These are phyloP conservation scores for Colletotrichum lindemuthianum DNA, from an alignment of 2,329 filamentous ascomycete genomes.

Conservation along the genomic window DNA sequence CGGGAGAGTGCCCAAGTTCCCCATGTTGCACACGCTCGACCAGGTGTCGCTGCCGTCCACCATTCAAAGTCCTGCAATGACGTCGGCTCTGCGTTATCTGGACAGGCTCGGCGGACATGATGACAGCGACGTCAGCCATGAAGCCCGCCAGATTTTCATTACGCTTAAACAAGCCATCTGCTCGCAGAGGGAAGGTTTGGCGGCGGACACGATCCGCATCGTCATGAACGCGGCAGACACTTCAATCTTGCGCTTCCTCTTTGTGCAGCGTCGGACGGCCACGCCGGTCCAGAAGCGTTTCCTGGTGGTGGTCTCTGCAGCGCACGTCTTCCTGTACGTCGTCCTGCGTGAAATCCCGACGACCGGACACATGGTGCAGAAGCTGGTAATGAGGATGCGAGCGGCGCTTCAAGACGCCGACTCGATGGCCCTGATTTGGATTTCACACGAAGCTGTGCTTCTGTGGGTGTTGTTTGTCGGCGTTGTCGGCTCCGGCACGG, in stretches of 20 bases:
- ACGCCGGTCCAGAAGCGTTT: slow-evolving; percentile 22
- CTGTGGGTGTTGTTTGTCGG: slow-evolving; percentile 36
- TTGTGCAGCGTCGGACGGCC: slow-evolving; percentile 17
- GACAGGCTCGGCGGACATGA: slow-evolving; percentile 27
- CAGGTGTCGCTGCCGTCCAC: slow-evolving; percentile 31
- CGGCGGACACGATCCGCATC: slow-evolving; percentile 35
- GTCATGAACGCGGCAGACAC: slow-evolving; percentile 37
- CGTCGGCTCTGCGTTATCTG: slow-evolving; percentile 28
- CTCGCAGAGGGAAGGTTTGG: slow-evolving; percentile 19
- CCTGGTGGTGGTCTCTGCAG: slow-evolving; percentile 29
- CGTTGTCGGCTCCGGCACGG: slow-evolving; percentile 27
- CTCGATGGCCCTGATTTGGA: slow-evolving; percentile 22
- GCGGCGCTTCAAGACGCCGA: slow-evolving; percentile 28
- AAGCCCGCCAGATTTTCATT: slow-evolving; percentile 29
- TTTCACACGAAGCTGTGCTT: slow-evolving; percentile 21
- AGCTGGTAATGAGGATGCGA: slow-evolving; percentile 30
- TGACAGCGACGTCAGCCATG: slow-evolving; percentile 10
- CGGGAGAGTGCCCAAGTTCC: slow-evolving; percentile 33
- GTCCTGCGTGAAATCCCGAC: slow-evolving; percentile 33
- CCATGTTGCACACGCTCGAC: slow-evolving; percentile 36
- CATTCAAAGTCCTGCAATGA: slow-evolving; percentile 22
- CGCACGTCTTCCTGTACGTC: slow-evolving; percentile 36
- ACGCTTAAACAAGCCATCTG: slow-evolving; percentile 31
- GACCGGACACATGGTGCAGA: slow-evolving; percentile 32
- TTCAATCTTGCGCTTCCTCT: slow-evolving; percentile 35